phyloP scores from a whole-genome alignment of 805 yeast genomes.

The Saturnispora quitensis region DNA sequence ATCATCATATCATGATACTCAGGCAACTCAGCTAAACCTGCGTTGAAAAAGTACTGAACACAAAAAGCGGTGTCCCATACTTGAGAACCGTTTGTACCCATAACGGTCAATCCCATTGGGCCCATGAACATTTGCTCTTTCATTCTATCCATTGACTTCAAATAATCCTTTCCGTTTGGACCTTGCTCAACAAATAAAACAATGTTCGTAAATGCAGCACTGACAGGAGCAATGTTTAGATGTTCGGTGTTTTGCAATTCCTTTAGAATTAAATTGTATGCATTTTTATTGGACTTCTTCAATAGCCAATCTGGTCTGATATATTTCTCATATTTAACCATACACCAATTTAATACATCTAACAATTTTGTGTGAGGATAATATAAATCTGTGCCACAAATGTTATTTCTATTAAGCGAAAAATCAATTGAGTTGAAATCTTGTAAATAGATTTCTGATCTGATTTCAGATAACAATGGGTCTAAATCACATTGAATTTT shows the following conservation, averaged over 20 bases:
- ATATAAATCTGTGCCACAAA: constrained; percentile 86
- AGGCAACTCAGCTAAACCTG: constrained; percentile 67
- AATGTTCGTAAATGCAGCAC: constrained; percentile 72
- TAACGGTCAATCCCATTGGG: constrained; percentile 81
- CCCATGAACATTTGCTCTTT: constrained; percentile 77
- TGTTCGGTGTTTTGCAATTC: constrained; percentile 73
- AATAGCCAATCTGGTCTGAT: constrained; percentile 72
- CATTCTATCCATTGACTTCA: constrained; percentile 47
- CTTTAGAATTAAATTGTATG: constrained; percentile 57
- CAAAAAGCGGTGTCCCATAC: constrained; percentile 95
- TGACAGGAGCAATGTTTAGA: constrained; percentile 89
- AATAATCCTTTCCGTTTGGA: constrained; percentile 48
- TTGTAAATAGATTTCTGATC: constrained; percentile 67
- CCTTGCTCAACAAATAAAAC: constrained; percentile 70
- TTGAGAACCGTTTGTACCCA: constrained; percentile 97
- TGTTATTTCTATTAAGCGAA: constrained; percentile 61
- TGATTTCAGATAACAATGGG: constrained; percentile 53
- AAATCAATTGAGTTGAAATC: constrained; percentile 66
- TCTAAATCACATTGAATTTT: constrained; percentile 48
- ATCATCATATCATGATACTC: constrained; percentile 56
- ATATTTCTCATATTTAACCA: constrained; percentile 59
- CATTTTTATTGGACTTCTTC: constrained; percentile 39
- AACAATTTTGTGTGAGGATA: constrained; percentile 79
- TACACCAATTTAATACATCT: constrained; percentile 47
- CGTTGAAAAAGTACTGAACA: constrained; percentile 69